Conservation (phyloP, 345 rosid genomes). For the Arabidopsis arenosa region DNA sequence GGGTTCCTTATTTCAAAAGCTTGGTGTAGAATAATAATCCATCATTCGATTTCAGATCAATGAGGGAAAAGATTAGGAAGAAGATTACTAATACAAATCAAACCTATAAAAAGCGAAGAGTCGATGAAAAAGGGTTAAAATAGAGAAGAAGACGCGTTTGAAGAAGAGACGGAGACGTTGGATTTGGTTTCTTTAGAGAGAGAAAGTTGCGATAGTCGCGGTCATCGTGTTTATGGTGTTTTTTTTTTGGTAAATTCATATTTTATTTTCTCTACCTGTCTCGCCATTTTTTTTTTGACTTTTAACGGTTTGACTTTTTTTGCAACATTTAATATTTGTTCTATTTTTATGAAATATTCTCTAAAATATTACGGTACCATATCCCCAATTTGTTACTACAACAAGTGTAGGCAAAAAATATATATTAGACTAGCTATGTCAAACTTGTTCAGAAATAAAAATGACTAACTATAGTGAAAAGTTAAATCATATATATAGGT, state of each 20-base stretch:
- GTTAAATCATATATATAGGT: background rate
- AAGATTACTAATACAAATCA: background rate
- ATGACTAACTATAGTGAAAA: background rate
- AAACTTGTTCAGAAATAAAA: background rate
- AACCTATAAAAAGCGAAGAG: background rate
- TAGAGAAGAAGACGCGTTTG: constrained; percentile 47
- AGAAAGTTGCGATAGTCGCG: constrained; percentile 35
- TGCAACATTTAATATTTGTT: constrained; percentile 6
- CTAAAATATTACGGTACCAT: background rate
- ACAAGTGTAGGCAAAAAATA: background rate
- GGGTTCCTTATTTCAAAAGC: constrained; percentile 36
- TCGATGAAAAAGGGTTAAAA: constrained; percentile 25
- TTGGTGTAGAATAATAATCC: constrained; percentile 40
- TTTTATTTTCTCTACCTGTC: background rate
- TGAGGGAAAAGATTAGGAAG: constrained; percentile 6
- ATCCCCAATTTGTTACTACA: background rate
- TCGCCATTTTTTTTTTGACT: constrained; percentile 31
- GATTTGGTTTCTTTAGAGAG: constrained; percentile 36
- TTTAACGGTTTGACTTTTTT: constrained; percentile 33
- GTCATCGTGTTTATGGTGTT: constrained; percentile 33
- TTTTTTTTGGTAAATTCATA: background rate
- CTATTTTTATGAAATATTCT: constrained; percentile 7
- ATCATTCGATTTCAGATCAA: constrained; percentile 38
- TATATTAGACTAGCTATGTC: background rate
- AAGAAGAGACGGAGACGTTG: constrained; percentile 47